A percentile compares a stretch with the other conserved stretches of the same genome.
These are phyloP conservation scores for Flaveria brownii DNA, from an alignment of 129 eudicot species.

Conservation along the genomic window DNA sequence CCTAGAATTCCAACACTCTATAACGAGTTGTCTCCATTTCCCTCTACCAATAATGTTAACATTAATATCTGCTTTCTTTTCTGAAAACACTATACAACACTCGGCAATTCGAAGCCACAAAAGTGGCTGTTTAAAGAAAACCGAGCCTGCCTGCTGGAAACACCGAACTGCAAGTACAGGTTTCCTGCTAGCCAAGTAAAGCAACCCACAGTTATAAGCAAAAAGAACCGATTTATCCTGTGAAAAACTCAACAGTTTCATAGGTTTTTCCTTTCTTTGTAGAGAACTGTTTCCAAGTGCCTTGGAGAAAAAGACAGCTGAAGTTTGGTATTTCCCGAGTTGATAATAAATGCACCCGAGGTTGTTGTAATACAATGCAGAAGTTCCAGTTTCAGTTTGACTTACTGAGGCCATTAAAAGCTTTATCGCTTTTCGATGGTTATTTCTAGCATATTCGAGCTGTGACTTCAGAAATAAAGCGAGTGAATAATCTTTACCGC, in stretches of 20 bases:
- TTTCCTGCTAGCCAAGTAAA: slow-evolving; percentile 71
- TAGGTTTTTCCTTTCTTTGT: slow-evolving; percentile 65
- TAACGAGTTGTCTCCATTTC: slow-evolving; percentile 75
- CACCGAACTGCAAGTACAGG: slow-evolving; percentile 75
- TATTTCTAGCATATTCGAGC: slow-evolving; percentile 84
- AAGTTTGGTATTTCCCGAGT: slow-evolving; percentile 71
- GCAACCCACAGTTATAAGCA: slow-evolving; percentile 72
- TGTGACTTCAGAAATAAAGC: slow-evolving; percentile 84
- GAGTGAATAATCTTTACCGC: slow-evolving; percentile 72
- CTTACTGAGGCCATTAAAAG: slow-evolving; percentile 80
- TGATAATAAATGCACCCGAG: slow-evolving; percentile 84
- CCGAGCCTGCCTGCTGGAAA: slow-evolving; percentile 61
- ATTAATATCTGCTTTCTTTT: slow-evolving; percentile 50
- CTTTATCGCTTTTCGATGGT: slow-evolving; percentile 74
- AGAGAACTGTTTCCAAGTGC: slow-evolving; percentile 53
- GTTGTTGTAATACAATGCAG: slow-evolving; percentile 69
- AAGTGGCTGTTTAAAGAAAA: slow-evolving; percentile 73
- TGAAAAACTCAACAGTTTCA: slow-evolving; percentile 52
- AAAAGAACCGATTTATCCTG: slow-evolving; percentile 76
- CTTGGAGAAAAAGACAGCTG: slow-evolving; percentile 63
- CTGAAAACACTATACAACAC: slow-evolving; percentile 78
- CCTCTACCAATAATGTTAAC: slow-evolving; percentile 74
- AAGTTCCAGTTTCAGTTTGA: slow-evolving; percentile 57
- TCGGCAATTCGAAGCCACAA: slow-evolving; percentile 91
- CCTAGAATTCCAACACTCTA: slow-evolving; percentile 43